These are phyloP conservation scores for Neurospora crassa DNA, from an alignment of 2,329 filamentous ascomycete species.

Conservation along the genomic window DNA sequence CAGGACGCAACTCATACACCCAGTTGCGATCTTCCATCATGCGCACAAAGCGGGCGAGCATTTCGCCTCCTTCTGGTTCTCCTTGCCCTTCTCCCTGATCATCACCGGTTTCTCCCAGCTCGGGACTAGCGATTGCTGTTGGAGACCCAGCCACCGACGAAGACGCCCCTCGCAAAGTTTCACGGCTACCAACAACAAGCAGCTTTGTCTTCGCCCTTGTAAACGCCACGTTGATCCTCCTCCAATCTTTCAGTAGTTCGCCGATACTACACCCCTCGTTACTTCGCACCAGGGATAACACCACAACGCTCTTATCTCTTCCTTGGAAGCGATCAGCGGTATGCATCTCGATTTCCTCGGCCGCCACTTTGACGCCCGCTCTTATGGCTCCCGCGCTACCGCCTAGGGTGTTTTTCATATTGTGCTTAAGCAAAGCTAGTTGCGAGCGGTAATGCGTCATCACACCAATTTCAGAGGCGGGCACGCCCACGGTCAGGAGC, in stretches of 20 bases:
- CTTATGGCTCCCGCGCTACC: not conserved
- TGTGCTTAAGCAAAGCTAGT: conserved; percentile 69
- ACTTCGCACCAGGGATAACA: conserved; percentile 78
- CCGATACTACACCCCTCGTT: conserved; percentile 80
- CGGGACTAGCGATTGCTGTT: not conserved
- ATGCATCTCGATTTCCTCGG: conserved; percentile 75
- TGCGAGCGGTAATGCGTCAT: conserved; percentile 97
- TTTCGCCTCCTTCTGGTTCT: conserved; percentile 47
- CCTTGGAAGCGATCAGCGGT: conserved; percentile 97
- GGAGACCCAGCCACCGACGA: conserved; percentile 33
- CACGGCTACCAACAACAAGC: conserved; percentile 73
- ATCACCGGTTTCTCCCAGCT: not conserved
- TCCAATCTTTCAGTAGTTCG: conserved; percentile 82
- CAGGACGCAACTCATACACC: conserved; percentile 61
- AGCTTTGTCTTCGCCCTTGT: conserved; percentile 89
- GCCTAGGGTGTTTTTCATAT: conserved; percentile 44
- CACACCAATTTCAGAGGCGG: conserved; percentile 72
- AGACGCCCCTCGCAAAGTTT: conserved; percentile 47
- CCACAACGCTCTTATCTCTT: conserved; percentile 85
- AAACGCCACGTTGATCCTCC: conserved; percentile 90
- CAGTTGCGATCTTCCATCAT: conserved; percentile 73
- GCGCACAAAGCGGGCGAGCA: conserved; percentile 65
- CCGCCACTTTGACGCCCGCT: not conserved
- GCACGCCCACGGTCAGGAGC: conserved; percentile 66
- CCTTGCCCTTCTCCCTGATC: conserved; percentile 29